These are phyloP conservation scores for Rhynchospora breviuscula DNA, from an alignment of 176 grass and related monocot species.

Conservation along the genomic window DNA sequence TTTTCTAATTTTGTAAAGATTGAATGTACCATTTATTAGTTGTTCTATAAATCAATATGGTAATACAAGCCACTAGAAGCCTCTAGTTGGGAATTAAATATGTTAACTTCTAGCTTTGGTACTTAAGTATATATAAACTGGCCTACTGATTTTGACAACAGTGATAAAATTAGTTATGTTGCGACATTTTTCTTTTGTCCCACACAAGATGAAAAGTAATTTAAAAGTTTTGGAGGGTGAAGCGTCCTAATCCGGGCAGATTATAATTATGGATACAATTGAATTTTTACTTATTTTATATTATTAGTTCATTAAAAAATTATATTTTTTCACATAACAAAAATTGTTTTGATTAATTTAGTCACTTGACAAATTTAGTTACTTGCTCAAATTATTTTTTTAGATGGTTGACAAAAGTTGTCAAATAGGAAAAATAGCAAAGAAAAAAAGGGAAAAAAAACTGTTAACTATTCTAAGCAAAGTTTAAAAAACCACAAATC, in stretches of 20 bases:
- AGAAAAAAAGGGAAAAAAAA: no score
- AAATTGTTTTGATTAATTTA: not conserved
- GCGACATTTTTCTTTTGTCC: not conserved
- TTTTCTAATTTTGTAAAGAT: not conserved
- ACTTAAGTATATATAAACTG: not conserved
- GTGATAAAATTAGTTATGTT: not conserved
- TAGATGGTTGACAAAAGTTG: no score
- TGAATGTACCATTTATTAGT: not conserved
- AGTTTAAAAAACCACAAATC: no score
- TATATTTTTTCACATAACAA: not conserved
- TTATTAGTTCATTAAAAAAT: not conserved
- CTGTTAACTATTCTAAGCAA: no score
- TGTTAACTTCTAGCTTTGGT: not conserved
- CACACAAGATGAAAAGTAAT: not conserved
- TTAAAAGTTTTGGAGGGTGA: not conserved
- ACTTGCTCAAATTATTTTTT: no score
- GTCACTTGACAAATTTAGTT: no score
- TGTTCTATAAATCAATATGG: not conserved
- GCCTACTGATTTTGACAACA: not conserved
- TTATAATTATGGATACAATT: not conserved
- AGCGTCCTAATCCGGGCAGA: not conserved
- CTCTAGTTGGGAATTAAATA: not conserved
- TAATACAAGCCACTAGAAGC: not conserved
- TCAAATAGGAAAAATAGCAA: no score
- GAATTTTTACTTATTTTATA: not conserved